Evolutionary conservation across 441 rosid genomes (phyloP).

Genomic region (Populus hybrid): DNA sequence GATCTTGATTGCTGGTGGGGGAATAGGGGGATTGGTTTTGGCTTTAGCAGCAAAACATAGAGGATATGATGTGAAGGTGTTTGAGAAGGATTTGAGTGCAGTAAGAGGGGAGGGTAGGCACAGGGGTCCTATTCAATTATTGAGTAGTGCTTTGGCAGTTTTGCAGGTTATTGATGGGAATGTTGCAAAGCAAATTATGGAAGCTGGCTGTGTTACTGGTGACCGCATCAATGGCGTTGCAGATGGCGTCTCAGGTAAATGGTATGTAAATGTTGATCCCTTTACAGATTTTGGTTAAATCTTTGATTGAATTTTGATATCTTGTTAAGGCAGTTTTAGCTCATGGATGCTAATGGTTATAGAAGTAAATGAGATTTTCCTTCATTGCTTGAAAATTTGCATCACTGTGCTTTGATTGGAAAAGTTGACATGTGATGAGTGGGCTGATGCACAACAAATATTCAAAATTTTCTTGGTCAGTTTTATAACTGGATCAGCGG

Average conservation of each 20-base stretch:
- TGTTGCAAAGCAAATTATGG: conserved; percentile 21
- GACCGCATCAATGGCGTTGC: conserved; percentile 34
- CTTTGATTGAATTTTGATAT: not conserved
- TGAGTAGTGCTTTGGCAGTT: not conserved
- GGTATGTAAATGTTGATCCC: conserved; percentile 1
- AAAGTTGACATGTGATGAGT: not conserved
- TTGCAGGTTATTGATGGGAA: not conserved
- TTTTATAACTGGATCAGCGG: not conserved
- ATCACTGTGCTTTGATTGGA: not conserved
- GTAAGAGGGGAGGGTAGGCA: conserved; percentile 24
- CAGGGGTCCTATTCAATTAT: conserved; percentile 6
- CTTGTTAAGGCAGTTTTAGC: not conserved
- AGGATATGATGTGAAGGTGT: conserved; percentile 23
- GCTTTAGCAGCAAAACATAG: conserved; percentile 23
- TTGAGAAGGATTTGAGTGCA: conserved; percentile 13
- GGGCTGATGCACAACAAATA: not conserved
- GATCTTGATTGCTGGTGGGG: conserved; percentile 29
- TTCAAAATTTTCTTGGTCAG: not conserved
- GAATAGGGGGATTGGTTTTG: conserved; percentile 15
- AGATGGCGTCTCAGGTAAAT: conserved; percentile 19
- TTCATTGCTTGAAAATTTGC: not conserved
- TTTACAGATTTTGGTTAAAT: not conserved
- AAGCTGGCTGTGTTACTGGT: conserved; percentile 26
- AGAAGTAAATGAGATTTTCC: not conserved
- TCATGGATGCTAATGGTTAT: not conserved